Base-by-base conservation (phyloP, 2,329 filamentous ascomycete species). In the Trichophyton rubrum region DNA sequence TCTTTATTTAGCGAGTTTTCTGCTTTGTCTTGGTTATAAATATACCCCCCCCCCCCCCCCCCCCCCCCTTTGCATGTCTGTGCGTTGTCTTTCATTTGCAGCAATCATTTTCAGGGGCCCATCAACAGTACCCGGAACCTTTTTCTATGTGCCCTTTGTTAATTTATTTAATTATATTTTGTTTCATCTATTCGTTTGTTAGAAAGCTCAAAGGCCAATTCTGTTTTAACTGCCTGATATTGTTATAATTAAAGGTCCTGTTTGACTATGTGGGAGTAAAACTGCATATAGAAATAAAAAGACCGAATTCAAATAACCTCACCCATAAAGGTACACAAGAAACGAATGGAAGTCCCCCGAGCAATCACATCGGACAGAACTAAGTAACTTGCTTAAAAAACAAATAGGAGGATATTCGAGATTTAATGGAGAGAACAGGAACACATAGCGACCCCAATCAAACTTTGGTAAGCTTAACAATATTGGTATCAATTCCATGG, bases 401-500 rank as follows among this genome's bases (percentile, higher is more conserved):
- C 6, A 6, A 30, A 30, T 30, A 7, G 6, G 6, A 30, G 27
- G 45, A 27, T 22, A 56, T 35, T 8, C 8, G 20, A 56, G 33
- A 35, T 3, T 38, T 56, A 35, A 35, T 8, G 6, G 3, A 22
- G 2, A 35, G n/a, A 38, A 56, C 1, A 57, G 40, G 8, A 38
- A 1, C 8, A 40, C n/a, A 57, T 41, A 3, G 20, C 7, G 22
- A 8, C 24, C 8, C 5, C 1, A 8, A 24, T 62, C 60, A 65
- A 11, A 65, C 63, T 41, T 64, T 65, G 11, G 62, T 65, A 43
- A 61, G 38, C 47, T 80, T 82, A 59, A 83, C 81, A 43, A 83
- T 74, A 62, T 73, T 78, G 41, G 73, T 78, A 68, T 85, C 83
- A 65, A 85, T 78, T 13, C 79, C 79, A 68, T 86, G 83, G 62